These are phyloP conservation scores for Xylaria venustula DNA, from an alignment of 495 filamentous ascomycete genomes.

Conservation along the genomic window DNA sequence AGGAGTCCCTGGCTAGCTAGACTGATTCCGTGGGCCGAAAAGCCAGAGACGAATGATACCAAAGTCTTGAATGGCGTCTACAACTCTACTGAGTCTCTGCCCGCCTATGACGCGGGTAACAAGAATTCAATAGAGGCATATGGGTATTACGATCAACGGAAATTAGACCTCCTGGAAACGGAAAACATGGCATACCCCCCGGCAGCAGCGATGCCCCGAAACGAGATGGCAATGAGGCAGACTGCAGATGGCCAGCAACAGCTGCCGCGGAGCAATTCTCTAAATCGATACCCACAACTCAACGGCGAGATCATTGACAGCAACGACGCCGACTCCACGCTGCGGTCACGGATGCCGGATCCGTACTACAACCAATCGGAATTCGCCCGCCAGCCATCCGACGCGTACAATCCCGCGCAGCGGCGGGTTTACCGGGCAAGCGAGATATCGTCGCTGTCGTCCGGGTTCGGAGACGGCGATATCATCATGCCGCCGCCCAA, in stretches of 20 bases:
- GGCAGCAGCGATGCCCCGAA: not conserved
- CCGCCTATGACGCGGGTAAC: conserved; percentile 36
- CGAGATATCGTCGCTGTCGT: conserved; percentile 51
- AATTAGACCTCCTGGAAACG: conserved; percentile 13
- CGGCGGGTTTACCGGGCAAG: conserved; percentile 35
- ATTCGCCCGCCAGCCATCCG: conserved; percentile 33
- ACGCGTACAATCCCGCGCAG: conserved; percentile 32
- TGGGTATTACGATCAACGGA: conserved; percentile 31
- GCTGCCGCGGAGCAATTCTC: conserved; percentile 2
- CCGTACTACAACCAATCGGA: conserved; percentile 39
- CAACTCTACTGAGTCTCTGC: conserved; percentile 27
- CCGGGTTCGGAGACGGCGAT: conserved; percentile 53
- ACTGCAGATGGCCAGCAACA: not conserved
- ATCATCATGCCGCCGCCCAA: conserved; percentile 39
- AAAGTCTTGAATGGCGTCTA: not conserved
- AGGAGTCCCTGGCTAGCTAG: conserved; percentile 8
- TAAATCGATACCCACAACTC: conserved; percentile 5
- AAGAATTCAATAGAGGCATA: conserved; percentile 18
- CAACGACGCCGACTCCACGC: conserved; percentile 15
- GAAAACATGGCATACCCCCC: conserved; percentile 13
- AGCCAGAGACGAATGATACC: not conserved
- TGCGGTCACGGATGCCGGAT: conserved; percentile 29
- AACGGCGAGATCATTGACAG: conserved; percentile 12
- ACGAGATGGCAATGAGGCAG: not conserved
- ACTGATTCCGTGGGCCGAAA: not conserved